Percentiles rank a stretch among this genome's conserved stretches.
Evolutionary conservation across 2,329 filamentous ascomycete genomes (phyloP).

Genomic region (Zarea fungicola): DNA sequence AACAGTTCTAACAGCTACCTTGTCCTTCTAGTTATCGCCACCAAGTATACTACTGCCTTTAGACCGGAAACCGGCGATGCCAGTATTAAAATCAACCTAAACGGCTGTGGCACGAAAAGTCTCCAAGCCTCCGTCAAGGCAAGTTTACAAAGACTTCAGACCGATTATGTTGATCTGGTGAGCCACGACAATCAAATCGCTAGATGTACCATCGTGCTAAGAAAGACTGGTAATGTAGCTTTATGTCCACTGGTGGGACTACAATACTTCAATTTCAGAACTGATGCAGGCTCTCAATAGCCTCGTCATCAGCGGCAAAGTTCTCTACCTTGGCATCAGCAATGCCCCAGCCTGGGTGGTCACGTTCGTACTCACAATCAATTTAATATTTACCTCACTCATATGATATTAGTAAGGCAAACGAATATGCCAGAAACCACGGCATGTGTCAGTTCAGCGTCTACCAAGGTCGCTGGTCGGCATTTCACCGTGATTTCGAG

Average conservation of each 20-base stretch:
- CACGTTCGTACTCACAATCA: conserved; percentile 22
- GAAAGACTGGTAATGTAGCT: too few relatives aligned
- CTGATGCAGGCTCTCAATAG: conserved; percentile 64
- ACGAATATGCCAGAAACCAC: conserved; percentile 64
- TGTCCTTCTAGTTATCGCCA: conserved; percentile 51
- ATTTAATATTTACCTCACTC: conserved; percentile 14
- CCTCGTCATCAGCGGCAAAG: conserved; percentile 55
- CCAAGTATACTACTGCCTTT: conserved; percentile 62
- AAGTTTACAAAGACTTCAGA: conserved; percentile 58
- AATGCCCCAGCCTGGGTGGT: conserved; percentile 68
- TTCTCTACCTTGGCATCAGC: conserved; percentile 60
- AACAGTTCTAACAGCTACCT: background rate
- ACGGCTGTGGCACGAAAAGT: conserved; percentile 59
- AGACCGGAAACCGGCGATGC: conserved; percentile 28
- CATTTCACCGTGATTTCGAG: conserved; percentile 34
- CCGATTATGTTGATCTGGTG: conserved; percentile 63
- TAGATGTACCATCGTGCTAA: too few relatives aligned
- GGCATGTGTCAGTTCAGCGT: conserved; percentile 62
- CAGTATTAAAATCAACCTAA: conserved; percentile 45
- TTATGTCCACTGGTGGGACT: conserved; percentile 65
- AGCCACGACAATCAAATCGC: conserved; percentile 14
- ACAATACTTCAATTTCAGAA: conserved; percentile 44
- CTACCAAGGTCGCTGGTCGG: conserved; percentile 40
- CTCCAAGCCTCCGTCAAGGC: conserved; percentile 49
- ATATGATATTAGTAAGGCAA: conserved; percentile 44